These are phyloP conservation scores for Psilocybe azurescens DNA, from an alignment of 768 basidiomycete species.

Conservation along the genomic window DNA sequence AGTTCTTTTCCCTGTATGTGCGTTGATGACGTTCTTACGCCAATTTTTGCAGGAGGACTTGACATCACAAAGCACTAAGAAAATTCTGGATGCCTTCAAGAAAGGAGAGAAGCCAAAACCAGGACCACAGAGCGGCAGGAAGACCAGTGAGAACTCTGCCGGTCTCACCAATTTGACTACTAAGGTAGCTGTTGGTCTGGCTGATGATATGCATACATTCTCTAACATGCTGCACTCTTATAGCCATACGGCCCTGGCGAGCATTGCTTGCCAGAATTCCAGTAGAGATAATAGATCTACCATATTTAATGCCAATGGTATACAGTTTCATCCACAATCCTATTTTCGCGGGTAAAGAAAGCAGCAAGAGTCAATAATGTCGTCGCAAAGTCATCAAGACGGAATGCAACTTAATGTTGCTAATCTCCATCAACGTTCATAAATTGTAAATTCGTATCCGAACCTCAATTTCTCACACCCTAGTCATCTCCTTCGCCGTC, in stretches of 20 bases:
- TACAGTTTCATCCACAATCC: not conserved
- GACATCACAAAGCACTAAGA: constrained; percentile 76
- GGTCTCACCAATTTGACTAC: constrained; percentile 81
- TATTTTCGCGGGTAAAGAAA: not conserved
- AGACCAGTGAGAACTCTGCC: constrained; percentile 92
- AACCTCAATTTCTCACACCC: constrained; percentile 13
- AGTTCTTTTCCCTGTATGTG: constrained; percentile 29
- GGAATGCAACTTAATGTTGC: not conserved
- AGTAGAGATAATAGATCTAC: constrained; percentile 44
- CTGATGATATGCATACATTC: not conserved
- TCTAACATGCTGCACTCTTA: constrained; percentile 18
- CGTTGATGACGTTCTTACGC: constrained; percentile 13
- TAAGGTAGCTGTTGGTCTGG: constrained; percentile 55
- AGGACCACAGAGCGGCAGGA: constrained; percentile 90
- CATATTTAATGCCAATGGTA: constrained; percentile 8
- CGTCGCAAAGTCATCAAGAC: not conserved
- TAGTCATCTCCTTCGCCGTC: constrained; percentile 85
- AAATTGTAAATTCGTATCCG: not conserved
- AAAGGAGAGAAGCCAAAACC: constrained; percentile 88
- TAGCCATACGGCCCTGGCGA: constrained; percentile 96
- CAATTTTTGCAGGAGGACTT: constrained; percentile 72
- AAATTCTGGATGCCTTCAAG: constrained; percentile 78
- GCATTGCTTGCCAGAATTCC: constrained; percentile 85
- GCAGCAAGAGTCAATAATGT: not conserved
- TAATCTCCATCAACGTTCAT: not conserved